A percentile compares a stretch with the other conserved stretches of the same genome.
phyloP scores from a whole-genome alignment of 2,329 filamentous ascomycete genomes.

The Ascocoryne sarcoides region DNA sequence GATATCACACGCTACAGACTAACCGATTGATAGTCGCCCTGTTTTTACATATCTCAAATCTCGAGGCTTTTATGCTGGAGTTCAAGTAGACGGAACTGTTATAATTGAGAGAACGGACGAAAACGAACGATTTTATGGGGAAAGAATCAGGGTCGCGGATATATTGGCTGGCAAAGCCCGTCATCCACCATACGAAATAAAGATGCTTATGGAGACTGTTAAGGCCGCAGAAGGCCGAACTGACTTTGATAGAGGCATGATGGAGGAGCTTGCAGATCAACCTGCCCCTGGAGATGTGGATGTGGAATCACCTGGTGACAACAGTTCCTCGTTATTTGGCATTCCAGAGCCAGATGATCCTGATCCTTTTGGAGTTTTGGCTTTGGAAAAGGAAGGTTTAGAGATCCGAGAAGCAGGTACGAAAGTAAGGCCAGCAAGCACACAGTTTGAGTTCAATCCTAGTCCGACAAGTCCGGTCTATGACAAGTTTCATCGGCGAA shows the following conservation, averaged over 20 bases:
- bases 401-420: conserved; percentile 87
- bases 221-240: conserved; percentile 78
- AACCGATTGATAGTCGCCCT: conserved; percentile 33
- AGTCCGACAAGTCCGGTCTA: conserved; percentile 66
- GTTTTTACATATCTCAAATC: conserved; percentile 86
- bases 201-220: conserved; percentile 57
- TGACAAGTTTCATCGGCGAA: conserved; percentile 49
- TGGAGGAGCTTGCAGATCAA: conserved; percentile 54
- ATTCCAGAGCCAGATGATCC: conserved; percentile 73
- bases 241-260: conserved; percentile 59
- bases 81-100: conserved; percentile 80
- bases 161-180: conserved; percentile 39
- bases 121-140: conserved; percentile 77
- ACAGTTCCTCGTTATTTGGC: conserved; percentile 54
- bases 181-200: conserved; percentile 31
- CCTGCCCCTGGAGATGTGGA: conserved; percentile 71
- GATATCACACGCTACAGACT: conserved; percentile 1
- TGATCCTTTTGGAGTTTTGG: conserved; percentile 84
- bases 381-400: conserved; percentile 81
- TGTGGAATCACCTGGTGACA: conserved; percentile 32
- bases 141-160: conserved; percentile 50
- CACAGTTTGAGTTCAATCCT: conserved; percentile 75
- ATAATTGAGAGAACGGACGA: conserved; percentile 81
- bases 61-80: conserved; percentile 77
- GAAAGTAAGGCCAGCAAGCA: conserved; percentile 62